A percentile compares a stretch with the other conserved stretches of the same genome.
These are phyloP conservation scores for Hypoxylon crocopeplum DNA, from an alignment of 495 filamentous ascomycete genomes.

Conservation along the genomic window DNA sequence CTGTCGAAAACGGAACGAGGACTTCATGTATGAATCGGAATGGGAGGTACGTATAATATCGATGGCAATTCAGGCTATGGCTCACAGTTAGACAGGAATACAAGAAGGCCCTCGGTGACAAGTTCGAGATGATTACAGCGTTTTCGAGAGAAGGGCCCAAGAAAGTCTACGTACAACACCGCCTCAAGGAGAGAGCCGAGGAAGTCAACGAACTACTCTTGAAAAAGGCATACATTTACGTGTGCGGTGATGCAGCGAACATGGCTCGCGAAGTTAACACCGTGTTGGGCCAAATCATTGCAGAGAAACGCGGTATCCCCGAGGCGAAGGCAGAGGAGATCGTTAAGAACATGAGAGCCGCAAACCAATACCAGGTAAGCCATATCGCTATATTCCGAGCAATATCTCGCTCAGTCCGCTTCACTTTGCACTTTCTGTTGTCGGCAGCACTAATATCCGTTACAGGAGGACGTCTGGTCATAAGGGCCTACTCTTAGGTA, in stretches of 20 bases:
- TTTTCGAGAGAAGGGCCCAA: slow-evolving; percentile 85
- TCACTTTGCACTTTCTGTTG: background rate
- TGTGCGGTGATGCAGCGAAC: slow-evolving; percentile 96
- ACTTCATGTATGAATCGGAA: slow-evolving; percentile 91
- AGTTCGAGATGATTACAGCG: slow-evolving; percentile 85
- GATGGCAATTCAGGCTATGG: background rate
- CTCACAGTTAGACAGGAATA: slow-evolving; percentile 66
- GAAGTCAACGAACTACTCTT: slow-evolving; percentile 88
- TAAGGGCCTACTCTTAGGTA: slow-evolving; percentile 49
- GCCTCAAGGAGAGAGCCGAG: slow-evolving; percentile 79
- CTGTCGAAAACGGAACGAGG: slow-evolving; percentile 82
- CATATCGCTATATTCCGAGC: background rate
- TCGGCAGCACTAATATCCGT: slow-evolving; percentile 33
- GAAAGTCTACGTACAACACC: slow-evolving; percentile 98
- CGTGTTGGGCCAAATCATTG: slow-evolving; percentile 81
- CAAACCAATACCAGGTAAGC: slow-evolving; percentile 91
- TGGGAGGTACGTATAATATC: slow-evolving; percentile 78
- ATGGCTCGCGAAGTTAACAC: slow-evolving; percentile 98
- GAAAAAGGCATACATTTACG: slow-evolving; percentile 93
- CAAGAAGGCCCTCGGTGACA: slow-evolving; percentile 80
- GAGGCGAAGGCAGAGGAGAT: slow-evolving; percentile 90
- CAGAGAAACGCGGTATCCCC: slow-evolving; percentile 78
- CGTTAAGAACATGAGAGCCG: slow-evolving; percentile 91
- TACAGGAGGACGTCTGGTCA: slow-evolving; percentile 88
- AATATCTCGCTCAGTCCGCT: background rate